Base-by-base conservation (phyloP, 768 basidiomycete genomes). In the Mycena maculata region DNA sequence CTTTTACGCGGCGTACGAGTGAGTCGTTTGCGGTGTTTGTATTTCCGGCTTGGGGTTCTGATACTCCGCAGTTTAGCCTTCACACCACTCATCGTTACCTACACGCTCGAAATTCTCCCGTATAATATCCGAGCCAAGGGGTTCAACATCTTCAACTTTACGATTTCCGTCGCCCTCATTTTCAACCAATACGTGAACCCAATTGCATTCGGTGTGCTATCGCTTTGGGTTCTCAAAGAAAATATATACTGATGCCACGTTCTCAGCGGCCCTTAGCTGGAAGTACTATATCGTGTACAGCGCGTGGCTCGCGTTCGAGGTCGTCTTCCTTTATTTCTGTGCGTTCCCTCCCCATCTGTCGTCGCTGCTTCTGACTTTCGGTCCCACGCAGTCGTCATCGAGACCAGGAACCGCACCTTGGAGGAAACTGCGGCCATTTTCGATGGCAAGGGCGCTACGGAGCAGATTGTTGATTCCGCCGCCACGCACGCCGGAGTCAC, bases 141-240 rank as follows among this genome's bases (percentile, higher is more conserved):
- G 56, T 90, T 93, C 83, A 91, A 86, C 69, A 73, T 94, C 60
- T 93, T 95, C 84, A 92, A 88, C 80, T 91, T 95, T 76, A 80
- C 86, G 65, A 87, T 93, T 75, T 93, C 92, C 13, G 70, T 91
- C 60, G 86, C 93, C 7, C 88, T 95, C 69, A 92, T 96, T 76
- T 93, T 96, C 80, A 95, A 94, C 76, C 93, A 94, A 79, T 93
- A 94, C 73, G 88, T 90, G 76, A 95, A 95, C 48, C 93, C 93
- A 33, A 86, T 93, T 75, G 92, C 92, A 38, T 82, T 93, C 44
- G 83, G 76, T 76, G 56, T 42, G 75, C 73, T 30, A 56, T 30
- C 6, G 60, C 31, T 38, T 30, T 23, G 39, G 58, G 12, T 49
- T 55, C 41, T 15, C 41, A 53, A 44, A 38, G 53, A 38, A 44